Base-by-base conservation (phyloP, 2,329 filamentous ascomycete genomes). In the Hypoxylon sp. region DNA sequence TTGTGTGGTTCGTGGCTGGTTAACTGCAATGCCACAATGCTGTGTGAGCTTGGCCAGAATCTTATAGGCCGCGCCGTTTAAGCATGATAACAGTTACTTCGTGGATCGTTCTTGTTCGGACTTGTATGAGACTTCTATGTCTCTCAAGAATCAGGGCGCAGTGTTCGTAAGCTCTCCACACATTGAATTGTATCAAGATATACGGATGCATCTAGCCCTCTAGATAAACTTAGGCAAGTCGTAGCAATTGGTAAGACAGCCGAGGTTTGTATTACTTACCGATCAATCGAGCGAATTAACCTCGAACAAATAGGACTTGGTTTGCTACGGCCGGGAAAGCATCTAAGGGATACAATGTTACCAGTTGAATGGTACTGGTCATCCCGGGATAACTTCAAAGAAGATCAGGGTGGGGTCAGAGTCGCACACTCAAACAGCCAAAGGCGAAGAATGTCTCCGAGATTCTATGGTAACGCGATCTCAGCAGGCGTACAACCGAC, bases 301-400 rank as follows among this genome's bases (percentile, higher is more conserved):
- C 30, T 30, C 18, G 24, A 53, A 52, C 45, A 52, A 42, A 42
- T 11, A 24, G 40, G 2, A 44, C n/a, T 45, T 11, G n/a, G 22
- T 16, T 16, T n/a, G 16, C 24, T 64, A 67, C 55, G 60, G 60
- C 51, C 51, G 61, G 60, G 50, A 49, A 49, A 49, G 30, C 24
- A 24, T 50, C 52, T n/a, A 49, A 53, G 64, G 55, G 24, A 46
- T 51, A 58, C 51, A 44, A 57, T 64, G 55, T 54, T 57, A 67
- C 64, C 55, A 53, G 14, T 16, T 36, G 16, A 32, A 38, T 61
- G 60, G 51, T 33, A 60, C 63, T 53, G 24, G 50, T 59, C 51
- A 64, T 51, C 52, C 48, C 22, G 49, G 46, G 38, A 53, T 32
- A 48, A 56, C 53, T 64, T 55, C 36, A 60, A 56, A 54, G 33